Conservation (phyloP, 2,329 filamentous ascomycete species). For the Botrytis deweyae region DNA sequence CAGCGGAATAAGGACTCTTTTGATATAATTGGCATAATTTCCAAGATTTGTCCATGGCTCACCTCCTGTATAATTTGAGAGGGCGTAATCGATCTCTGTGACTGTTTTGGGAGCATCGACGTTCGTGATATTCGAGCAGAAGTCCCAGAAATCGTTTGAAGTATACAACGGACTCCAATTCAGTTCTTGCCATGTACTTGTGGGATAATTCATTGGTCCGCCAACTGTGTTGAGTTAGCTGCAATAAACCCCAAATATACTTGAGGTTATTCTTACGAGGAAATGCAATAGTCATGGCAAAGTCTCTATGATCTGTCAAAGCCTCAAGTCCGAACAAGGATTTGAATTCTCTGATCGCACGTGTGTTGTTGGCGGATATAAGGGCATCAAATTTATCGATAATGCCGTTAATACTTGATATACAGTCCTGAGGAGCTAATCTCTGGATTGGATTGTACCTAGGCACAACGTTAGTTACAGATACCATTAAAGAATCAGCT, state of each 20-base stretch:
- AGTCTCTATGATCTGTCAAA: constrained; percentile 48
- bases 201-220: constrained; percentile 50
- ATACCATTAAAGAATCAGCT: not conserved
- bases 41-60: constrained; percentile 52
- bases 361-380: constrained; percentile 44
- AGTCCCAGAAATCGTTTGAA: constrained; percentile 50
- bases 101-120: constrained; percentile 45
- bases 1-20: constrained; percentile 45
- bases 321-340: constrained; percentile 48
- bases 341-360: constrained; percentile 48
- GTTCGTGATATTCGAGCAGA: constrained; percentile 53
- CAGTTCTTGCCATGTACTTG: constrained; percentile 54
- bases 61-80: constrained; percentile 50
- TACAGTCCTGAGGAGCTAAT: constrained; percentile 50
- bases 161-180: constrained; percentile 48
- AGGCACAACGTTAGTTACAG: not conserved
- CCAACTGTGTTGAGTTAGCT: constrained; percentile 37
- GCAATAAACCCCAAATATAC: not conserved
- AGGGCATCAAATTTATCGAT: constrained; percentile 51
- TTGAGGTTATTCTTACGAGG: constrained; percentile 35
- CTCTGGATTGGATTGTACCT: constrained; percentile 49
- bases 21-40: constrained; percentile 53
- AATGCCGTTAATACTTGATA: constrained; percentile 49
- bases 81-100: constrained; percentile 46
- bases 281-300: constrained; percentile 49